Evolutionary conservation across 164 flowering plant genomes (phyloP), one percentile per base, ranked within the genome.

Genomic region (Saururus chinensis): DNA sequence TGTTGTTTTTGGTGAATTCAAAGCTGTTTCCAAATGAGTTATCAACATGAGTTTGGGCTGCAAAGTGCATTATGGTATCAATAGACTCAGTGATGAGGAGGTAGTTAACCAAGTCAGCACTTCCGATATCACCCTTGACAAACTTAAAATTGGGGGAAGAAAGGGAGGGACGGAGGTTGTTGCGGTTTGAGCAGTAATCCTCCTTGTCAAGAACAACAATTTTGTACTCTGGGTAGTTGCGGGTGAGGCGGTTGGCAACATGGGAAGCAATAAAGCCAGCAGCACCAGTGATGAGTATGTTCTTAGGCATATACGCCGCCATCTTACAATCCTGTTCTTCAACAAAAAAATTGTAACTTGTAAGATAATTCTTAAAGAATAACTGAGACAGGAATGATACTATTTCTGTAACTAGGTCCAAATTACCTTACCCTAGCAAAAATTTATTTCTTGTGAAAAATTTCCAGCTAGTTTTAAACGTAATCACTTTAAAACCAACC

Each of bases 21-120:
- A 86, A 86, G 66, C 89, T 84, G 71, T 86, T 86, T 4, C 92
- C 88, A 73, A 86, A 86, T 21, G 92, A 86, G 67, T 86, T 86
- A 71, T 86, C 92, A 16, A 86, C 92, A 71, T 85, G 91, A 53
- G 88, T 83, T 60, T 85, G 91, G 23, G 88, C 88, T 7, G 91
- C 91, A 78, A 86, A 86, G 68, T 86, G 92, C 92, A 86, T 86
- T 9, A 86, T 86, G 1, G 92, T 86, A 68, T 86, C 92, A 49
- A 86, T 84, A 17, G 74, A 71, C 65, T 86, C 92, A n/a, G 87
- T 80, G 54, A 84, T 79, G 21, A 86, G 86, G 53, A 86, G 85
- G 72, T 57, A 86, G 75, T 86, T 84, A 37, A 86, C 88, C n/a
- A 86, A 85, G 68, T 86, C 92, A 67, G 84, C 87, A 66, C 92